Percentiles rank a stretch among this genome's conserved stretches.
These are phyloP conservation scores for Nicotiana rustica DNA, from an alignment of 305 asterid genomes.

Conservation along the genomic window DNA sequence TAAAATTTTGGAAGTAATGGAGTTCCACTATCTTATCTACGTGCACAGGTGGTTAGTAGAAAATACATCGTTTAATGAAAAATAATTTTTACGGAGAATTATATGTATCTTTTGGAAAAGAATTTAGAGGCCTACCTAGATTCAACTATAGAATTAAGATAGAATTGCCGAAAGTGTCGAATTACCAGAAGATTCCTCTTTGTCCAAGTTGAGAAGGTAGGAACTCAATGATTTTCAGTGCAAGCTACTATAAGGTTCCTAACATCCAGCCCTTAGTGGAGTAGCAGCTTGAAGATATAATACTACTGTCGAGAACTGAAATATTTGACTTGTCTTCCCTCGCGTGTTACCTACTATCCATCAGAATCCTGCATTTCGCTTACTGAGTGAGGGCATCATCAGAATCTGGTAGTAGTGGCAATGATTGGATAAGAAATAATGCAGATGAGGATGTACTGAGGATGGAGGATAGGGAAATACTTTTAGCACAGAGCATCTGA, in stretches of 20 bases:
- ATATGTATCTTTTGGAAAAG: not conserved
- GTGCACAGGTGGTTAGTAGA: not conserved
- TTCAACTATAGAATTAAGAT: slow-evolving; percentile 1
- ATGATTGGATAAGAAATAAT: not conserved
- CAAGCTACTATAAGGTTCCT: not conserved
- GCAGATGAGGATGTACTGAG: not conserved
- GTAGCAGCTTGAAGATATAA: not conserved
- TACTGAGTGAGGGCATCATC: not conserved
- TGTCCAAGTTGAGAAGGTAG: not conserved
- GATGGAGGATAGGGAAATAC: slow-evolving; percentile 9
- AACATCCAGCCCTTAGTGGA: not conserved
- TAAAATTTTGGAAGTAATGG: slow-evolving; percentile 5
- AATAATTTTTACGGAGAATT: not conserved
- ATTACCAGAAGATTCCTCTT: not conserved
- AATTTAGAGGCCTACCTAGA: not conserved
- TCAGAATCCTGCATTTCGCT: not conserved
- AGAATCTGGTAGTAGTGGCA: not conserved
- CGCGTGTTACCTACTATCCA: not conserved
- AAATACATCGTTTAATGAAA: not conserved
- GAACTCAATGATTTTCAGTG: not conserved
- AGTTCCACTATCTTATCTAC: slow-evolving; percentile 5
- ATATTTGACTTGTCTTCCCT: not conserved
- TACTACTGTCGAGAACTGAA: not conserved
- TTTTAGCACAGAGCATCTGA: not conserved
- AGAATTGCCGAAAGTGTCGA: not conserved